A percentile compares a stretch with the other conserved stretches of the same genome.
These are phyloP conservation scores for Plasmodium vinckei DNA, from an alignment of 169 alveolate genomes.

Conservation along the genomic window DNA sequence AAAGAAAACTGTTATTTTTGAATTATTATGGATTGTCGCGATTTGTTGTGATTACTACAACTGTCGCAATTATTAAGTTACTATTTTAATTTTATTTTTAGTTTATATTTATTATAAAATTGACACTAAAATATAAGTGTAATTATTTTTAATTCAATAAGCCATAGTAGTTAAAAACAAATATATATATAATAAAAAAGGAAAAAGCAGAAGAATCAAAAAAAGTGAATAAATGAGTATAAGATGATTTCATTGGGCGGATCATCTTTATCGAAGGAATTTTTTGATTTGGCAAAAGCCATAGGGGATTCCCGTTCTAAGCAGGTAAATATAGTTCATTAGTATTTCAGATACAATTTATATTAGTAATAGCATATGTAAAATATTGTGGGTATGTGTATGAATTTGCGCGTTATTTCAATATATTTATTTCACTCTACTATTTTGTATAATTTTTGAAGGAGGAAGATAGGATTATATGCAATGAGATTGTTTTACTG, in stretches of 20 bases:
- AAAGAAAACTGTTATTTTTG: no score
- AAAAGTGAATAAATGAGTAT: slow-evolving; percentile 40
- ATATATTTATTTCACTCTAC: background rate
- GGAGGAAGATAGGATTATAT: slow-evolving; percentile 92
- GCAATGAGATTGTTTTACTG: slow-evolving; percentile 85
- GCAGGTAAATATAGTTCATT: slow-evolving; percentile 82
- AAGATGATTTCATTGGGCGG: slow-evolving; percentile 82
- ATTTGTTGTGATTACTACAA: no score
- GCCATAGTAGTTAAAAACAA: no score
- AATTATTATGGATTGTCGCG: no score
- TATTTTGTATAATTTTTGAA: slow-evolving; percentile 3
- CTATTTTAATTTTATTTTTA: no score
- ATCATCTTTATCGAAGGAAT: slow-evolving; percentile 85
- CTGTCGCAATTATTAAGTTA: no score
- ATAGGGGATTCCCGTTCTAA: slow-evolving; percentile 96
- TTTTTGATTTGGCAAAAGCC: slow-evolving; percentile 92
- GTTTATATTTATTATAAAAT: no score
- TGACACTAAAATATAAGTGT: no score
- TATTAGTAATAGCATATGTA: background rate
- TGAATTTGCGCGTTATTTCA: background rate
- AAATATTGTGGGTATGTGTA: background rate
- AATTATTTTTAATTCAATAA: no score
- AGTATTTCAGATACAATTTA: background rate
- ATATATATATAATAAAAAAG: background rate
- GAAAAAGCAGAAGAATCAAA: slow-evolving; percentile 16